Percentiles rank a stretch among this genome's conserved stretches.
Evolutionary conservation across 1,284 basidiomycete species (phyloP).

Genomic region (Ceraceosorus guamensis): DNA sequence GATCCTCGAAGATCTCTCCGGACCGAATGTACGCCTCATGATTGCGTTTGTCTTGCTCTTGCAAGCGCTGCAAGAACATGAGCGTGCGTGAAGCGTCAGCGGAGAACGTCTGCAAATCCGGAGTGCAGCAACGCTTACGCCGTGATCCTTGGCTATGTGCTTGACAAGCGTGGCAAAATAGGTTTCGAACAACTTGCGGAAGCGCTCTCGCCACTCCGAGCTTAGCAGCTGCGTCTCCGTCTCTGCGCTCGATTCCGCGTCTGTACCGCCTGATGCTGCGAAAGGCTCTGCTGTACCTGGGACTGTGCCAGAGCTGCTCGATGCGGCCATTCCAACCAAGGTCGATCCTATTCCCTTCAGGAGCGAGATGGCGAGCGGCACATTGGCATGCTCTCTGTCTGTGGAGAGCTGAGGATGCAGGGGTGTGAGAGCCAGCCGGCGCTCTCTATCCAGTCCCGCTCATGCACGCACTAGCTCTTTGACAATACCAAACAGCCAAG

Average conservation of each 20-base stretch:
- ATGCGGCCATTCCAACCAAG: constrained; percentile 57
- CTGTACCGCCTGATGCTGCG: constrained; percentile 52
- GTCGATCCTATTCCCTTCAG: constrained; percentile 74
- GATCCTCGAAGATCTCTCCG: constrained; percentile 97
- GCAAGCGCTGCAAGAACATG: constrained; percentile 61
- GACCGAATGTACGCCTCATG: constrained; percentile 98
- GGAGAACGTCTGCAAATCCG: constrained; percentile 2
- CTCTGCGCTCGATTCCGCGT: neutral
- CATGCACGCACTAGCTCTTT: constrained; percentile 58
- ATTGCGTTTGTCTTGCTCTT: constrained; percentile 91
- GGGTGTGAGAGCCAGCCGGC: neutral
- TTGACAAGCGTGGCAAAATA: constrained; percentile 88
- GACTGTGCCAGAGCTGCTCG: constrained; percentile 49
- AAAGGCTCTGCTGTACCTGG: constrained; percentile 29
- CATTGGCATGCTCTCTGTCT: constrained; percentile 74
- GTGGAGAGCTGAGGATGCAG: constrained; percentile 62
- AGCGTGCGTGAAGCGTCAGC: constrained; percentile 7
- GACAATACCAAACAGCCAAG: constrained; percentile 56
- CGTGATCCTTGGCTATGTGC: constrained; percentile 79
- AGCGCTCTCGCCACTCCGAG: constrained; percentile 73
- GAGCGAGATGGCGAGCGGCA: constrained; percentile 74
- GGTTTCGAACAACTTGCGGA: constrained; percentile 82
- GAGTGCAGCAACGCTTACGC: constrained; percentile 25
- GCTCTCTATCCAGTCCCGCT: neutral
- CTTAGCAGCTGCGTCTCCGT: constrained; percentile 52